Percentiles rank a stretch among this genome's conserved stretches.
Evolutionary conservation across 139 green algal genomes (phyloP).

Genomic region (Raphidocelis subcapitata): DNA sequence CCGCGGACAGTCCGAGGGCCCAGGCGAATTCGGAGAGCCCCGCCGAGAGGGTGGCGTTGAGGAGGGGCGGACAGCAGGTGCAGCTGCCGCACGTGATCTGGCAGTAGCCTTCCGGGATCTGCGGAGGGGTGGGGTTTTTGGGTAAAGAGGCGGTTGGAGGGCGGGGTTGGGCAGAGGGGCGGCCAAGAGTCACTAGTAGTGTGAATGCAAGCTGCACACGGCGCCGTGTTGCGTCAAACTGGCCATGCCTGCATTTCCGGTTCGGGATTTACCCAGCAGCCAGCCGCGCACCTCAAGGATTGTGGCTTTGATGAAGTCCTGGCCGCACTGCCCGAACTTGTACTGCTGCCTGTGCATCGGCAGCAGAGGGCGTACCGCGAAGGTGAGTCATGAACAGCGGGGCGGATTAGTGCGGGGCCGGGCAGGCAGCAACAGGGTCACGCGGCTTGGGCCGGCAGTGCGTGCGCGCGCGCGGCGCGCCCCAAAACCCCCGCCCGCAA

Average conservation of each 20-base stretch:
- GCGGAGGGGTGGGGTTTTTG: no score
- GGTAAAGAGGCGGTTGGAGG: no score
- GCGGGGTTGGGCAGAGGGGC: no score
- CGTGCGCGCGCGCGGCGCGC: background rate
- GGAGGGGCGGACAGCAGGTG: slow-evolving; percentile 33
- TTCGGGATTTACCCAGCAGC: no score
- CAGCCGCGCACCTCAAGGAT: no score
- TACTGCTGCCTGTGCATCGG: slow-evolving; percentile 31
- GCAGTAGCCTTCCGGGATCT: slow-evolving; percentile 34
- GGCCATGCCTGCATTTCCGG: no score
- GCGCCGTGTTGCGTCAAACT: no score
- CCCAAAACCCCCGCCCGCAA: background rate
- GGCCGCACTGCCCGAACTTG: slow-evolving; percentile 7
- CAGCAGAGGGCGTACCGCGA: no score
- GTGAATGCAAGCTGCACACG: no score
- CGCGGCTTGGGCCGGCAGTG: background rate
- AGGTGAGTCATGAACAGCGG: background rate
- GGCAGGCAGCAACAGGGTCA: background rate
- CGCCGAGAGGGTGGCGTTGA: slow-evolving; percentile 14
- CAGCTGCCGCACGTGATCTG: slow-evolving; percentile 46
- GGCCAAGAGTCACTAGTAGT: no score
- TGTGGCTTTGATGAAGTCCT: slow-evolving; percentile 8
- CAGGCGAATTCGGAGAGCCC: slow-evolving; percentile 39
- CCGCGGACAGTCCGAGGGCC: slow-evolving; percentile 13
- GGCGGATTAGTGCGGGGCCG: background rate